These are phyloP conservation scores for Colletotrichum tofieldiae DNA, from an alignment of 2,329 filamentous ascomycete genomes.

Conservation along the genomic window DNA sequence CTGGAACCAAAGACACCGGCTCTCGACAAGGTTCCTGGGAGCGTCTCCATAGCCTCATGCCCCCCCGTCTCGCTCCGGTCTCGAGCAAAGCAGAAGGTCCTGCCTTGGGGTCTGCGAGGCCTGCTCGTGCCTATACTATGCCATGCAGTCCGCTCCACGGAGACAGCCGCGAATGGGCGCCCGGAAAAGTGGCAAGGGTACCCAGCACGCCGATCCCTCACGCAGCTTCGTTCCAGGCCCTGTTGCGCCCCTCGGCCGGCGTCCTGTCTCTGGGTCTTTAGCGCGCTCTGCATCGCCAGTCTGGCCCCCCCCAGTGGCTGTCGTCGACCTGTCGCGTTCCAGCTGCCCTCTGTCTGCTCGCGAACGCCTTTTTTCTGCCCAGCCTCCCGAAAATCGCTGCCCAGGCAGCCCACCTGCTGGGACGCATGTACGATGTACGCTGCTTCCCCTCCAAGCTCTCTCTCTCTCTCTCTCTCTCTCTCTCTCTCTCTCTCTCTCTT, in stretches of 20 bases:
- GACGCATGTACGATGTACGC: neutral
- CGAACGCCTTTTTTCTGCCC: conserved; percentile 34
- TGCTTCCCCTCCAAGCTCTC: neutral
- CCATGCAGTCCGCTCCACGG: neutral
- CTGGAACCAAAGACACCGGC: neutral
- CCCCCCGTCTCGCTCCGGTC: neutral
- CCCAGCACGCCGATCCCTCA: conserved; percentile 35
- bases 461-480: too few species aligned
- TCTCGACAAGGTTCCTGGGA: neutral
- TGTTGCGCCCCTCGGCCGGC: conserved; percentile 20
- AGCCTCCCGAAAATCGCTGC: conserved; percentile 13
- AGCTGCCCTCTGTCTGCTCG: conserved; percentile 12
- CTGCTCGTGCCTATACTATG: neutral
- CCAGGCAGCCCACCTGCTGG: conserved; percentile 31
- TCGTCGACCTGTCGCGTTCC: neutral
- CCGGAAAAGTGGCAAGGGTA: conserved; percentile 24
- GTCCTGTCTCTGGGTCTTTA: conserved; percentile 26
- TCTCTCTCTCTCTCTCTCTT: too few species aligned
- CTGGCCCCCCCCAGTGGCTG: neutral
- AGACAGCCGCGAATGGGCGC: neutral
- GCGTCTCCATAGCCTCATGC: neutral
- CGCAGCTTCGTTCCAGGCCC: conserved; percentile 38
- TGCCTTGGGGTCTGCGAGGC: neutral
- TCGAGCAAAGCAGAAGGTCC: neutral
- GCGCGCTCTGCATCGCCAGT: neutral